These are phyloP conservation scores for Quercus dentata DNA, from an alignment of 306 rosid species.

Conservation along the genomic window DNA sequence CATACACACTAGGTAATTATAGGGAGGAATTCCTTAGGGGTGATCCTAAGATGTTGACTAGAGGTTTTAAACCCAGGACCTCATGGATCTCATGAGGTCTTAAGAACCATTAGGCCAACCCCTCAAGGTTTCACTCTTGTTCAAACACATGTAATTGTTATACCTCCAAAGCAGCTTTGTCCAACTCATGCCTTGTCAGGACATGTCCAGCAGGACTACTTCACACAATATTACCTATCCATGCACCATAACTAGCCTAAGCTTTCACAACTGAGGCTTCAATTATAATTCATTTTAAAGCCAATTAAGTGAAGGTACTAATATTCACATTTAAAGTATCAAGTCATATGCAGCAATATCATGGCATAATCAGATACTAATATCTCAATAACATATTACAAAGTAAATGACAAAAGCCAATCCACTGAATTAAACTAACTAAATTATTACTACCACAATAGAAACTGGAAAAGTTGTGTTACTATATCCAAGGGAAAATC, in stretches of 20 bases:
- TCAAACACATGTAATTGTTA: background rate
- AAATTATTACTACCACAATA: background rate
- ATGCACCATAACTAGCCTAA: background rate
- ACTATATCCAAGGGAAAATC: background rate
- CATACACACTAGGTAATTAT: no score
- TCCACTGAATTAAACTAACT: no score
- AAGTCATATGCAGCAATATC: background rate
- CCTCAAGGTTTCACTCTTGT: no score
- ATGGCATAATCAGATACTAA: background rate
- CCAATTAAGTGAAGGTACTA: background rate
- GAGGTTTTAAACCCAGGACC: no score
- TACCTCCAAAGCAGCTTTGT: background rate
- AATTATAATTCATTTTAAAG: no score
- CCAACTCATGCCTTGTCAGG: background rate
- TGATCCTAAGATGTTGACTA: no score
- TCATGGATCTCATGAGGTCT: no score
- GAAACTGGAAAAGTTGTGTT: background rate
- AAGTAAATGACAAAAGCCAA: background rate
- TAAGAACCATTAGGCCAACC: no score
- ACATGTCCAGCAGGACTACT: background rate
- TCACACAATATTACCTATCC: background rate
- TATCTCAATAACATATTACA: background rate
- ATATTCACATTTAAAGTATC: background rate
- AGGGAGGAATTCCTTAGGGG: no score
- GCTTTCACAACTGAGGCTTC: background rate